Conservation (phyloP, 2,329 filamentous ascomycete species). For the Madurella fahalii region DNA sequence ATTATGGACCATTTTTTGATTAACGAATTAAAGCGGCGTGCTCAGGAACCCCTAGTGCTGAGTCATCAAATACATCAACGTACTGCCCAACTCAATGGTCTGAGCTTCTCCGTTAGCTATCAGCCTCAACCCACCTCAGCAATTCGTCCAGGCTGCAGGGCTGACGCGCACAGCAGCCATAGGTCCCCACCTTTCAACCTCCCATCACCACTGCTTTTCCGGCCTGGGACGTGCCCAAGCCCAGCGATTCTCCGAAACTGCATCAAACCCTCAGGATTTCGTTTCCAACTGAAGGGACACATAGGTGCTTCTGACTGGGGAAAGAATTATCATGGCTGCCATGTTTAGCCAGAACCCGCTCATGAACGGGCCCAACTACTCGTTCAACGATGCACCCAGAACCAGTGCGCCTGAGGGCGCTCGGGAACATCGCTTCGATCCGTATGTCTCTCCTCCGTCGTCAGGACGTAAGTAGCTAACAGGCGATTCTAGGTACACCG, state of each 20-base stretch:
- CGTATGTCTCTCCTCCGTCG: slow-evolving; percentile 49
- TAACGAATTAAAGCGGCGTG: too few relatives aligned
- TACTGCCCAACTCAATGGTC: neutral
- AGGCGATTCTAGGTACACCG: slow-evolving; percentile 67
- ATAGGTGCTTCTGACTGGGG: neutral
- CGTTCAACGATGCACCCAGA: slow-evolving; percentile 59
- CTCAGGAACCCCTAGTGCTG: slow-evolving; percentile 8
- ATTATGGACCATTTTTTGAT: too few relatives aligned
- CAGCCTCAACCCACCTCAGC: slow-evolving; percentile 22
- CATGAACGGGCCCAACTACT: slow-evolving; percentile 67
- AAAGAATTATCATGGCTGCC: slow-evolving; percentile 46
- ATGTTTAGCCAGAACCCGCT: slow-evolving; percentile 68
- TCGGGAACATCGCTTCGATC: slow-evolving; percentile 82
- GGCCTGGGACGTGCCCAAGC: neutral
- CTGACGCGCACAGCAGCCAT: slow-evolving; percentile 27
- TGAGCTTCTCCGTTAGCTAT: slow-evolving; percentile 12
- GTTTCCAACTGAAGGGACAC: too few relatives aligned
- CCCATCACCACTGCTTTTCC: neutral
- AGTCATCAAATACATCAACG: slow-evolving; percentile 15
- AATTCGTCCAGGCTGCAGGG: slow-evolving; percentile 47
- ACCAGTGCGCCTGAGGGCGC: slow-evolving; percentile 48
- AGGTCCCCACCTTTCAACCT: slow-evolving; percentile 10
- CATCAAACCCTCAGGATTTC: too few relatives aligned
- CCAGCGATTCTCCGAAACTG: too few relatives aligned
- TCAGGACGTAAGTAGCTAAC: neutral